phyloP scores from a whole-genome alignment of 306 rosid species.

The Myrica gale region DNA sequence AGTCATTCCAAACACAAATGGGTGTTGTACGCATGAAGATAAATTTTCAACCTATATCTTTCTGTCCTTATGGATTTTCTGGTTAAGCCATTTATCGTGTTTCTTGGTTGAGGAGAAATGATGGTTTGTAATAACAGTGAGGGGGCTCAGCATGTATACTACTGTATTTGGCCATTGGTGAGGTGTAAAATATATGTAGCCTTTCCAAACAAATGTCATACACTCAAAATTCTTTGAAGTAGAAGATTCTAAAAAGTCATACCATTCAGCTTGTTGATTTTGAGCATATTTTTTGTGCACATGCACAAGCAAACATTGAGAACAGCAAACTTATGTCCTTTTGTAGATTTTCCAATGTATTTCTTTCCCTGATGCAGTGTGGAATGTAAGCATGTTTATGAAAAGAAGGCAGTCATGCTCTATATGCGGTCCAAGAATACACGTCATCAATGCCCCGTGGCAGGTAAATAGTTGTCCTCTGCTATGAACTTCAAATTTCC shows the following conservation, averaged over 20 bases:
- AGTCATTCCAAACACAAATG: neutral
- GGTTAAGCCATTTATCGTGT: neutral
- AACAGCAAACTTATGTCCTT: neutral
- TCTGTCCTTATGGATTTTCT: neutral
- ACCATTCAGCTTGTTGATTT: neutral
- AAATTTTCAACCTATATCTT: neutral
- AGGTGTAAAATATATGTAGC: neutral
- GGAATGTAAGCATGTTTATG: constrained; percentile 82
- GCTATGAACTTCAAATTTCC: constrained; percentile 9
- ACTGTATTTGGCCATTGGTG: neutral
- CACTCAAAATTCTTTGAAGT: neutral
- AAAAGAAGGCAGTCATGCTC: constrained; percentile 46
- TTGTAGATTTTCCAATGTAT: constrained; percentile 11
- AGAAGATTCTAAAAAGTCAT: neutral
- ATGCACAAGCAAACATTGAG: neutral
- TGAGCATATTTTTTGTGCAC: neutral
- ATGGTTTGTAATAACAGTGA: neutral
- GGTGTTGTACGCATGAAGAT: neutral
- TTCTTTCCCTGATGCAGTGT: constrained; percentile 46
- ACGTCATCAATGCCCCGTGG: constrained; percentile 54
- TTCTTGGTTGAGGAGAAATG: neutral
- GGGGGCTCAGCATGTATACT: neutral
- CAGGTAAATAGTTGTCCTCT: constrained; percentile 48
- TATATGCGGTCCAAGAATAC: constrained; percentile 40
- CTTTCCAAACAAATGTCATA: neutral